A percentile compares a stretch with the other conserved stretches of the same genome.
These are phyloP conservation scores for Ogataea ramenticola DNA, from an alignment of 805 yeast species.

Conservation along the genomic window DNA sequence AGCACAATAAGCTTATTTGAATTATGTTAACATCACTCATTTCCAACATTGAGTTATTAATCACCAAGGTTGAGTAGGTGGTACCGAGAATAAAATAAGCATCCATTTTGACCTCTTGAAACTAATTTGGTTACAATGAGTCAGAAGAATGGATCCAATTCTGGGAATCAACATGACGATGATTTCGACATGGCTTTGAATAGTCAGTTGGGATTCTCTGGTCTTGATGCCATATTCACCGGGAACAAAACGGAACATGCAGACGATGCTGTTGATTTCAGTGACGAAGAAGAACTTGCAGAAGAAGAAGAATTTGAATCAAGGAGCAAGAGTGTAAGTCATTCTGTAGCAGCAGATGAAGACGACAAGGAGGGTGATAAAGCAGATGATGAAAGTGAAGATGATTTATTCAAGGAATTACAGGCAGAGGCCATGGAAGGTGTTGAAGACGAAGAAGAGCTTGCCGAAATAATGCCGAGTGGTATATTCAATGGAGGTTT, in stretches of 20 bases:
- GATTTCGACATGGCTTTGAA: constrained; percentile 25
- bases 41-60: too few species aligned
- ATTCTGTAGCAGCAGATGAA: constrained; percentile 14
- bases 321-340: constrained; percentile 12
- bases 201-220: constrained; percentile 24
- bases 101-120: not conserved
- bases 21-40: too few species aligned
- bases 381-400: constrained; percentile 25
- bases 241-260: constrained; percentile 59
- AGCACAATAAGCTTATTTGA: too few species aligned
- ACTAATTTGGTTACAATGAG: not conserved
- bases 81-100: not conserved
- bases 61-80: too few species aligned
- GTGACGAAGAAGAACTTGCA: constrained; percentile 90
- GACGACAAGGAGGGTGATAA: constrained; percentile 34
- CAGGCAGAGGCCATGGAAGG: constrained; percentile 31
- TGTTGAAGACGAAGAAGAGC: constrained; percentile 26
- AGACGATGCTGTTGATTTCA: constrained; percentile 89
- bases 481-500: constrained; percentile 25
- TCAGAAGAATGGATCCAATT: not conserved
- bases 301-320: constrained; percentile 57
- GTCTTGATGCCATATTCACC: constrained; percentile 27
- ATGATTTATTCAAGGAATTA: constrained; percentile 31
- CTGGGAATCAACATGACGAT: constrained; percentile 12
- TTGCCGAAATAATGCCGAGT: constrained; percentile 16